Base-by-base conservation (phyloP, 768 basidiomycete genomes). In the Hysterangium stoloniferum region DNA sequence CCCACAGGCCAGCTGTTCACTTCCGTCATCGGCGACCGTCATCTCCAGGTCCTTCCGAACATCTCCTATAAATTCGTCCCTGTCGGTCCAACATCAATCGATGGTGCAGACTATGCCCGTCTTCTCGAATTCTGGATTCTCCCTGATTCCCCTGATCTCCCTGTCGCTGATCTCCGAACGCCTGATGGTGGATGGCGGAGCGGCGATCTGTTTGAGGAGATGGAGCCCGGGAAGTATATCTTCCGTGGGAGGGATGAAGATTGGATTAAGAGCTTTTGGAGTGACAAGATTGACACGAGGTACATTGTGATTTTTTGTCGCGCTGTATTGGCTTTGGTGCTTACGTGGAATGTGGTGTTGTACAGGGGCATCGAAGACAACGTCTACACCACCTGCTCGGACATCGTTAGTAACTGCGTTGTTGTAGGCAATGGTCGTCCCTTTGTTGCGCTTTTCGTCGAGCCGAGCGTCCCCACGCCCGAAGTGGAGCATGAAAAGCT, bases 91-190 rank as follows among this genome's bases (percentile, higher is more conserved):
- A 40, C 48, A 24, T 82, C 84, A 11, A 58, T 70, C 37, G 80
- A 79, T 37, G 77, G 74, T 29, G 65, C 68, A 47, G 79, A 75
- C 33, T 67, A 78, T 51, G 73, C 88, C 36, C 71, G 70, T 24
- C 69, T 79, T 9, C 62, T 86, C n/a, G 74, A 79, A 20, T 77
- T 89, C 87, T 57, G 73, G 68, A n/a, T 88, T 88, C 65, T 60
- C 74, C 42, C 82, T 84, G 40, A 73, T 12, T 50, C 48, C 1
- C 48, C 48, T 24, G 48, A 50, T 41, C 37, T 50, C 12, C 48
- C 48, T 24, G 27, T 50, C n/a, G 25, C 25, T 6, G 17, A 4
- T 22, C 37, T 50, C 7, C 37, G 48, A 8, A 40, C 48, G 29
- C 28, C 28, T 2, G 40, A 38, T 17, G 48, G 48, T 19, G 48